Conservation (phyloP, 257 asterid genomes). For the Nicotiana otophora region DNA sequence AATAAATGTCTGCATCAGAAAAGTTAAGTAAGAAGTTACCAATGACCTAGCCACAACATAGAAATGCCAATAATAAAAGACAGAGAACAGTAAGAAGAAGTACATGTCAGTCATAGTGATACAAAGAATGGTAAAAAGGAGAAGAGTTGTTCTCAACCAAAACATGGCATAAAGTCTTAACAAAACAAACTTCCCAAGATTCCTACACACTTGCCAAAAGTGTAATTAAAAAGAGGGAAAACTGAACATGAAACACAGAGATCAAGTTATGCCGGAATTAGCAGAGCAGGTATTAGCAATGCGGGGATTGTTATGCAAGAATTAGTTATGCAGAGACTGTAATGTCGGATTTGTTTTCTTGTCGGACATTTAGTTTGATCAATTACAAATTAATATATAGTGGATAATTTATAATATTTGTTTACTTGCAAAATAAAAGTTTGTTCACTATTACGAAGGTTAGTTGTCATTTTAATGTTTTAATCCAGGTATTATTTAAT, state of each 20-base stretch:
- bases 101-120: not conserved
- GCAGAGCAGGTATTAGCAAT: no score
- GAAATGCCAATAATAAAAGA: not conserved
- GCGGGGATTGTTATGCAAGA: no score
- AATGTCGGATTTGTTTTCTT: no score
- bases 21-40: not conserved
- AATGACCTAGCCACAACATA: not conserved
- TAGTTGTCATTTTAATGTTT: no score
- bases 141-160: not conserved
- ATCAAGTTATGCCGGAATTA: not conserved
- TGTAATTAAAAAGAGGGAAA: not conserved
- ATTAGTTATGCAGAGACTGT: no score
- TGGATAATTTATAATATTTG: no score
- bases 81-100: not conserved
- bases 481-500: no score
- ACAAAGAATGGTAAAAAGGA: not conserved
- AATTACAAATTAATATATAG: no score
- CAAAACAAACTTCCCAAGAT: not conserved
- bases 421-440: no score
- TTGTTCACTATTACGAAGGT: no score
- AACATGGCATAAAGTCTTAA: not conserved
- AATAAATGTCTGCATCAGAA: constrained; percentile 65
- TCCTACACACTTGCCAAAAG: not conserved
- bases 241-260: not conserved
- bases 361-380: no score